Evolutionary conservation across 305 asterid genomes (phyloP), one percentile per base, ranked within the genome.

Genomic region (Euphrasia arctica): DNA sequence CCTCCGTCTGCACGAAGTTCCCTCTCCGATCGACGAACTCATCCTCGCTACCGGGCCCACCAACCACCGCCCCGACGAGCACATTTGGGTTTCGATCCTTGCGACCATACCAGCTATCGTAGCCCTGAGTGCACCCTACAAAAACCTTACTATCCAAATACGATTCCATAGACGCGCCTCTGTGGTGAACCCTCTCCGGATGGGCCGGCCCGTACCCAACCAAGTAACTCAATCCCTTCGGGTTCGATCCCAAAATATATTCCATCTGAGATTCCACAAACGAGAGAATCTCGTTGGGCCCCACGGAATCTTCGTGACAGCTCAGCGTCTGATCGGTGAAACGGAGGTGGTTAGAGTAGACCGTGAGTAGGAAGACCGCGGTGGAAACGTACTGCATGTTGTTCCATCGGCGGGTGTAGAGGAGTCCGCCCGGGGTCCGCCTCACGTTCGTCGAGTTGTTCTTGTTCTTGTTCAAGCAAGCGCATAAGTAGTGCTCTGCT

Each of bases 1-100:
- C 96, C 73, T 92, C 97, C 1, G 98, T 87, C 63, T 92, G 98
- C 82, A 82, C 71, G 11, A 79, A 85, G 32, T 89, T 84, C 2
- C 82, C 91, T 65, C 95, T 70, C 0, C 77, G 64, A 69, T 92
- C 97, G n/a, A 8, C 50, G 8, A 83, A 89, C 5, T 43, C 74
- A 39, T 92, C 98, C 0, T 79, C 59, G 2, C 14, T 13, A 63
- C 82, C 83, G 10, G 98, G 96, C 0, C 96, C 98, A 0, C 98
- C 97, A 0, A 90, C 96, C 0, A 90, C 69, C 0, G 95, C 96
- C 14, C 96, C 98, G 0, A 80, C 78, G 0, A 90, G 71, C 1
- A 77, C 77, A 34, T 87, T 85, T 0, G 91, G 96, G 71, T 92
- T 85, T 0, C 94, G 82, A 9, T 69, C 75, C 22, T 60, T 65